These are phyloP conservation scores for Peronosclerospora sorghi DNA, from an alignment of 352 stramenopile genomes.

Conservation along the genomic window DNA sequence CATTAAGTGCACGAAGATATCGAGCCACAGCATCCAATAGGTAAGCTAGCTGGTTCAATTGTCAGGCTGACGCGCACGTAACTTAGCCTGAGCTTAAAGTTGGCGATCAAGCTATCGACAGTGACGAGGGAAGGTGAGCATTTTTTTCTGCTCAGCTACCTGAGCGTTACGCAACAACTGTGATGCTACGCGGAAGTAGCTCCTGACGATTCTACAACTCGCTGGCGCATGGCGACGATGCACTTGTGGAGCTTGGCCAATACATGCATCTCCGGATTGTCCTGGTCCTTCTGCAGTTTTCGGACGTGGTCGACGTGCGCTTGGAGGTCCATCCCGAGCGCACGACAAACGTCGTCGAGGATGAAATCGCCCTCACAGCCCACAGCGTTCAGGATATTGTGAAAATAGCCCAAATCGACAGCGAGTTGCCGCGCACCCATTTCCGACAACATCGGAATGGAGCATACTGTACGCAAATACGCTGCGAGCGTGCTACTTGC, in stretches of 20 bases:
- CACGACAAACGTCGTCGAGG: slow-evolving; percentile 30
- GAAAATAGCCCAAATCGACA: slow-evolving; percentile 67
- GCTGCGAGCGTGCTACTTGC: slow-evolving; percentile 54
- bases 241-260: slow-evolving; percentile 43
- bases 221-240: slow-evolving; percentile 27
- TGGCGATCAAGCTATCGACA: too few relatives aligned
- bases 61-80: too few relatives aligned
- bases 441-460: slow-evolving; percentile 51
- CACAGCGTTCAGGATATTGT: slow-evolving; percentile 70
- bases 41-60: too few relatives aligned
- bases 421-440: slow-evolving; percentile 45
- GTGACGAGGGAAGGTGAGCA: too few relatives aligned
- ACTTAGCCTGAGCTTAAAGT: too few relatives aligned
- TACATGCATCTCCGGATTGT: slow-evolving; percentile 17
- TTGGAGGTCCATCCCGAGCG: slow-evolving; percentile 28
- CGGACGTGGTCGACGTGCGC: slow-evolving; percentile 23
- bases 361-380: slow-evolving; percentile 46
- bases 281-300: slow-evolving; percentile 17
- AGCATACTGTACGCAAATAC: slow-evolving; percentile 36
- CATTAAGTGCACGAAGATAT: too few relatives aligned
- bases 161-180: slow-evolving; percentile 4
- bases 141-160: too few relatives aligned
- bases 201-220: slow-evolving; percentile 9
- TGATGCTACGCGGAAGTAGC: slow-evolving; percentile 3
- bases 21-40: too few relatives aligned